Conservation (phyloP, 768 basidiomycete genomes). For the Steccherinum ochraceum region DNA sequence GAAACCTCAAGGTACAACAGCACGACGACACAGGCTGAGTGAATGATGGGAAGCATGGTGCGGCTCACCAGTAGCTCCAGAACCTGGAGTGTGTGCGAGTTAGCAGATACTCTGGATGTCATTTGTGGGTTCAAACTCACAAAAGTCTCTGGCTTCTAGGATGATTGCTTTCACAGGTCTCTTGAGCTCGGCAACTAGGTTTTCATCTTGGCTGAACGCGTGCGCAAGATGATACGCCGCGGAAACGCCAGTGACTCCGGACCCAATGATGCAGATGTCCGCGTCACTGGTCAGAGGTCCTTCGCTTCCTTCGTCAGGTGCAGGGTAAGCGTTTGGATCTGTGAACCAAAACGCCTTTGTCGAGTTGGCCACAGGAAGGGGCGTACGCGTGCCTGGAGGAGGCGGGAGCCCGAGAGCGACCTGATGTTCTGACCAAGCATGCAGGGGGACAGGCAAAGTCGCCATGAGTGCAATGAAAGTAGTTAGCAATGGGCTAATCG, state of each 20-base stretch:
- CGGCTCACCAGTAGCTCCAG: slow-evolving; percentile 73
- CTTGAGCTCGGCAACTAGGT: slow-evolving; percentile 3
- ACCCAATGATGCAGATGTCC: slow-evolving; percentile 75
- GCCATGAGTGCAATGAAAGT: slow-evolving; percentile 4
- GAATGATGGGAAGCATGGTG: too few relatives aligned
- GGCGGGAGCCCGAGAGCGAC: slow-evolving; percentile 8
- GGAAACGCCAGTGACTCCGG: slow-evolving; percentile 73
- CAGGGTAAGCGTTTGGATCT: slow-evolving; percentile 46
- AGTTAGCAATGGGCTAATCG: not conserved
- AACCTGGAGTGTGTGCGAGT: slow-evolving; percentile 37
- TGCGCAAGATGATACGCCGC: slow-evolving; percentile 67
- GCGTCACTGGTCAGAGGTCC: slow-evolving; percentile 52
- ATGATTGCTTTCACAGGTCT: slow-evolving; percentile 47
- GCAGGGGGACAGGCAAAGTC: slow-evolving; percentile 13
- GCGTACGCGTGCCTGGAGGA: slow-evolving; percentile 8
- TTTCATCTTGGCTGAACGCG: slow-evolving; percentile 4
- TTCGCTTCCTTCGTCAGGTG: slow-evolving; percentile 59
- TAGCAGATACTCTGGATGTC: not conserved
- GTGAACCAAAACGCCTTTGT: slow-evolving; percentile 72
- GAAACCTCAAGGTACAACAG: not conserved
- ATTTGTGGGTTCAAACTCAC: slow-evolving; percentile 35
- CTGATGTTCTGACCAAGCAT: slow-evolving; percentile 14
- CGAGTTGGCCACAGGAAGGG: slow-evolving; percentile 53
- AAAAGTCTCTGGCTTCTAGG: slow-evolving; percentile 82
- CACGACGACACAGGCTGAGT: too few relatives aligned